Percentiles rank a stretch among this genome's conserved stretches.
phyloP scores from a whole-genome alignment of 129 eudicot species.

The Flaveria brownii region DNA sequence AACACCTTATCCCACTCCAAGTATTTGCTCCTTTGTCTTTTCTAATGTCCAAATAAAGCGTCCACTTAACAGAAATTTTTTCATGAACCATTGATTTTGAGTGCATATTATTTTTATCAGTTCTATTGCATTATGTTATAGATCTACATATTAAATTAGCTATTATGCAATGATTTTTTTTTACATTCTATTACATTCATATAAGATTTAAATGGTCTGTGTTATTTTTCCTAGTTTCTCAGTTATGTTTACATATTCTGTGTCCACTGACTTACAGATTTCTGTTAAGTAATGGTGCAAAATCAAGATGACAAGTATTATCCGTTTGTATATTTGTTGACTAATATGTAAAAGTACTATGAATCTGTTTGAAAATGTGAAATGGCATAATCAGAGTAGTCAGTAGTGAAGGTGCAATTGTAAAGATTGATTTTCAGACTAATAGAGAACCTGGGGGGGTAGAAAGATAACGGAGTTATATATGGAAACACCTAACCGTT shows the following conservation, averaged over 20 bases:
- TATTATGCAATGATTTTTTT: neutral
- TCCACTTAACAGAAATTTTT: neutral
- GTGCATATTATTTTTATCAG: neutral
- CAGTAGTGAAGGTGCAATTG: neutral
- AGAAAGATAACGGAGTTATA: neutral
- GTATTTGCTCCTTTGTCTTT: neutral
- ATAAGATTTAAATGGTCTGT: neutral
- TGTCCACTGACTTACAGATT: neutral
- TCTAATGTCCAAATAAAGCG: neutral
- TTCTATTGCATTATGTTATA: neutral
- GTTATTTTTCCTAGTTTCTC: neutral
- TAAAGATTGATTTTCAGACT: neutral
- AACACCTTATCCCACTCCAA: neutral
- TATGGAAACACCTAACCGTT: neutral
- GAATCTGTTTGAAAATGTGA: neutral
- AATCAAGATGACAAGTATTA: neutral
- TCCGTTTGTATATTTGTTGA: neutral
- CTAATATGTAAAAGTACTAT: neutral
- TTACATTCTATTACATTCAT: constrained; percentile 13
- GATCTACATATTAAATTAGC: neutral
- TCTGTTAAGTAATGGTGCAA: neutral
- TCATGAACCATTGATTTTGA: neutral
- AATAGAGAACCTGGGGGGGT: neutral
- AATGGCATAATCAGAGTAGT: neutral
- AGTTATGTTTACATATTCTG: neutral